These are phyloP conservation scores for Allantophomopsis cytisporea DNA, from an alignment of 2,329 filamentous ascomycete genomes.

Conservation along the genomic window DNA sequence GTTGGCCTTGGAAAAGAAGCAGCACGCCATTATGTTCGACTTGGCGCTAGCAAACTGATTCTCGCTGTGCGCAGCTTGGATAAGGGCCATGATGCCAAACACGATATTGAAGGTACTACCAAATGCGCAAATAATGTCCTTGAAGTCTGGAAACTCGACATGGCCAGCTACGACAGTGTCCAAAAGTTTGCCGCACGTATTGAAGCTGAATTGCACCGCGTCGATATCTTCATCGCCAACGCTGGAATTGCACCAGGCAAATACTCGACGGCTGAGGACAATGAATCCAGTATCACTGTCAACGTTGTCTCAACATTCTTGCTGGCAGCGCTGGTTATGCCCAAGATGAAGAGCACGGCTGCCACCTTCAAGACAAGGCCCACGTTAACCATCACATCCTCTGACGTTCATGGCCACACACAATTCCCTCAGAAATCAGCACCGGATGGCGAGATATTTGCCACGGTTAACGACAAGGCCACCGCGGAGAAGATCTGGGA, in stretches of 20 bases:
- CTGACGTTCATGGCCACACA: conserved; percentile 3
- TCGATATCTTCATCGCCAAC: conserved; percentile 30
- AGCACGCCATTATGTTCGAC: too few species aligned
- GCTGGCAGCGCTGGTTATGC: conserved; percentile 15
- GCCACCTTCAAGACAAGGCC: neutral
- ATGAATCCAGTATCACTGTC: conserved; percentile 14
- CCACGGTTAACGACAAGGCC: neutral
- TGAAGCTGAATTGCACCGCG: conserved; percentile 20
- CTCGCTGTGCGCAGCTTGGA: too few species aligned
- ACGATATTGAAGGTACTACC: too few species aligned
- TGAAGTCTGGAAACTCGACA: conserved; percentile 36
- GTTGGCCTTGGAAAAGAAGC: too few species aligned
- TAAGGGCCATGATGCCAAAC: too few species aligned
- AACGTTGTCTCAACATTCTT: conserved; percentile 19
- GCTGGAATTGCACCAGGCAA: conserved; percentile 6
- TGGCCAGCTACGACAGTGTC: conserved; percentile 30
- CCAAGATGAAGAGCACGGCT: conserved; percentile 18
- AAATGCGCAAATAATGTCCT: too few species aligned
- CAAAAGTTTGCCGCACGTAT: conserved; percentile 25
- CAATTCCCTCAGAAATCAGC: conserved; percentile 18
- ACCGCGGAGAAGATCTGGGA: too few species aligned
- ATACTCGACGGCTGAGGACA: conserved; percentile 9
- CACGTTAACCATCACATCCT: neutral
- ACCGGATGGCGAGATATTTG: conserved; percentile 5
- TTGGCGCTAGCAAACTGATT: too few species aligned